These are phyloP conservation scores for Larix sibirica DNA, from an alignment of 83 land plant genomes.

Conservation along the genomic window DNA sequence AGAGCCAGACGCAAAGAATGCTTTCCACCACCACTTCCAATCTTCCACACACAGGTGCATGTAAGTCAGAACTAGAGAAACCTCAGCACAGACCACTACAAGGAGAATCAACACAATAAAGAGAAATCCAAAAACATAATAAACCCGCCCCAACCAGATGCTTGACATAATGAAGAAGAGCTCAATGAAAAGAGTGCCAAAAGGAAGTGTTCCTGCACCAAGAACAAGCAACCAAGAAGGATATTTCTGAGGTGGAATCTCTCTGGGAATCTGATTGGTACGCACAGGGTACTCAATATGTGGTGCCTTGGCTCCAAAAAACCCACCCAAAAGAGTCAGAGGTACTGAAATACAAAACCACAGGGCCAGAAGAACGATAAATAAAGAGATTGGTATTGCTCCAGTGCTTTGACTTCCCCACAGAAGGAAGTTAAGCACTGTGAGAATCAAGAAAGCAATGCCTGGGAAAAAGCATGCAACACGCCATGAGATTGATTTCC, in stretches of 20 bases:
- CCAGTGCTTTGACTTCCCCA: conserved; percentile 81
- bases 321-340: conserved; percentile 60
- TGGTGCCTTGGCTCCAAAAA: conserved; percentile 50
- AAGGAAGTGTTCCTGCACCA: conserved; percentile 59
- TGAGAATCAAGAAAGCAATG: conserved; percentile 60
- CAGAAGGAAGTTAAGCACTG: conserved; percentile 58
- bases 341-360: conserved; percentile 85
- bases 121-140: conserved; percentile 68
- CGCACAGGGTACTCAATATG: conserved; percentile 60
- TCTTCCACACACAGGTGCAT: conserved; percentile 75
- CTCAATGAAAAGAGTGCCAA: conserved; percentile 83
- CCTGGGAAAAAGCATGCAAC: conserved; percentile 83
- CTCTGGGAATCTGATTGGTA: conserved; percentile 64
- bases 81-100: conserved; percentile 66
- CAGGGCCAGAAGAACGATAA: conserved; percentile 51
- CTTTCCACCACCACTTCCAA: conserved; percentile 65
- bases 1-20: conserved; percentile 57
- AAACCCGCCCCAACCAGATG: conserved; percentile 70
- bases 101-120: conserved; percentile 59
- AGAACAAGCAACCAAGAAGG: conserved; percentile 67
- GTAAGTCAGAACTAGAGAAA: conserved; percentile 63
- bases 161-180: conserved; percentile 79
- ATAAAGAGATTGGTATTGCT: conserved; percentile 65
- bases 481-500: conserved; percentile 59
- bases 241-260: conserved; percentile 55